These are phyloP conservation scores for Nemania bipapillata DNA, from an alignment of 2,329 filamentous ascomycete genomes.

Conservation along the genomic window DNA sequence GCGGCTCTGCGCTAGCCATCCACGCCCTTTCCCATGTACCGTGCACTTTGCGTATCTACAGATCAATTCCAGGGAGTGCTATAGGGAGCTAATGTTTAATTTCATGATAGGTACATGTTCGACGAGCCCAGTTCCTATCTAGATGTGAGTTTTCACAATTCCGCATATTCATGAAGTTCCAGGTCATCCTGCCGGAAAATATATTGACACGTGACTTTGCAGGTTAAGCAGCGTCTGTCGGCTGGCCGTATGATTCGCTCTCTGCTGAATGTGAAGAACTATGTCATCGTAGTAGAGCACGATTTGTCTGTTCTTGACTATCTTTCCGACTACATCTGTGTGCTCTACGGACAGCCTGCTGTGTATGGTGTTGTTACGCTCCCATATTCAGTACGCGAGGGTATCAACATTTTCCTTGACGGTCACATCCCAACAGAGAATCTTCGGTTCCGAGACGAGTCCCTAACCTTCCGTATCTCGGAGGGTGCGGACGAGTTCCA, in stretches of 20 bases:
- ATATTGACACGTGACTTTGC: slow-evolving; percentile 8
- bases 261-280: slow-evolving; percentile 86
- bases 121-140: slow-evolving; percentile 99
- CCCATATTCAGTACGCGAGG: slow-evolving; percentile 94
- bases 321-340: slow-evolving; percentile 97
- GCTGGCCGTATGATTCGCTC: slow-evolving; percentile 93
- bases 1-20: no score
- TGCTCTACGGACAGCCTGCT: slow-evolving; percentile 93
- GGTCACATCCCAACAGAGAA: slow-evolving; percentile 37
- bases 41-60: not conserved
- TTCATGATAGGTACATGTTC: slow-evolving; percentile 82
- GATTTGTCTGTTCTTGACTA: slow-evolving; percentile 98
- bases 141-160: slow-evolving; percentile 74
- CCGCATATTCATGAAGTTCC: not conserved
- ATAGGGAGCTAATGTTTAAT: not conserved
- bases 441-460: slow-evolving; percentile 38
- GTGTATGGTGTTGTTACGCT: slow-evolving; percentile 98
- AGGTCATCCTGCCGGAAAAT: not conserved
- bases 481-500: slow-evolving; percentile 34
- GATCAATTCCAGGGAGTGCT: not conserved
- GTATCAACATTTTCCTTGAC: slow-evolving; percentile 38
- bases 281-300: slow-evolving; percentile 99
- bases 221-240: slow-evolving; percentile 82
- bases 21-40: not conserved
- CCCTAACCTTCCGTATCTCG: slow-evolving; percentile 34